Evolutionary conservation across 164 flowering plant genomes (phyloP), one percentile per base, ranked within the genome.

Genomic region (Kingdonia uniflora): DNA sequence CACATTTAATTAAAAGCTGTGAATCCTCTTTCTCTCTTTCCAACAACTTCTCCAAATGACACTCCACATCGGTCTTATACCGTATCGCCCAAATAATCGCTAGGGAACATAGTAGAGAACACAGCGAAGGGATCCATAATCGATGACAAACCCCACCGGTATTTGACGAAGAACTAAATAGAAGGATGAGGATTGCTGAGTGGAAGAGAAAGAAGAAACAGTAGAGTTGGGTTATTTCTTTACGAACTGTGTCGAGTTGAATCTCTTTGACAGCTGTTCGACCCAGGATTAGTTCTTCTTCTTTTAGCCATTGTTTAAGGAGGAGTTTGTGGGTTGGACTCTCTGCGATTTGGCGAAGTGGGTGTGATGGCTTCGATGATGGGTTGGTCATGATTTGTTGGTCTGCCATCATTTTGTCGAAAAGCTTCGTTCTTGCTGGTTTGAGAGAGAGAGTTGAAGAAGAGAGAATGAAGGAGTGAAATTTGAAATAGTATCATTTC

Each of bases 321-420:
- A 91, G 94, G 68, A 91, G 94, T 74, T 76, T 84, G 84, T 91
- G 98, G 41, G 90, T 83, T 24, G 98, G 94, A n/a, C 79, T 74
- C 37, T 73, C 71, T 3, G 94, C 95, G n/a, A n/a, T n/a, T n/a
- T n/a, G n/a, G n/a, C n/a, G n/a, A n/a, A n/a, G n/a, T n/a, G n/a
- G n/a, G n/a, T n/a, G n/a, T n/a, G n/a, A n/a, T n/a, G n/a, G n/a
- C n/a, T n/a, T n/a, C n/a, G n/a, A n/a, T n/a, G n/a, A n/a, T n/a
- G n/a, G n/a, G n/a, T n/a, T n/a, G n/a, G n/a, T n/a, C n/a, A n/a
- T n/a, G n/a, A n/a, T n/a, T 48, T 87, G 87, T 63, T 91, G 90
- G 71, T 82, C 78, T n/a, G n/a, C n/a, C n/a, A n/a, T n/a, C n/a
- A n/a, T n/a, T n/a, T n/a, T n/a, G n/a, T n/a, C n/a, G n/a, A n/a